Evolutionary conservation across 805 yeast species (phyloP), one percentile per base, ranked within the genome.

Genomic region (Maudiozyma serrabonitensis): DNA sequence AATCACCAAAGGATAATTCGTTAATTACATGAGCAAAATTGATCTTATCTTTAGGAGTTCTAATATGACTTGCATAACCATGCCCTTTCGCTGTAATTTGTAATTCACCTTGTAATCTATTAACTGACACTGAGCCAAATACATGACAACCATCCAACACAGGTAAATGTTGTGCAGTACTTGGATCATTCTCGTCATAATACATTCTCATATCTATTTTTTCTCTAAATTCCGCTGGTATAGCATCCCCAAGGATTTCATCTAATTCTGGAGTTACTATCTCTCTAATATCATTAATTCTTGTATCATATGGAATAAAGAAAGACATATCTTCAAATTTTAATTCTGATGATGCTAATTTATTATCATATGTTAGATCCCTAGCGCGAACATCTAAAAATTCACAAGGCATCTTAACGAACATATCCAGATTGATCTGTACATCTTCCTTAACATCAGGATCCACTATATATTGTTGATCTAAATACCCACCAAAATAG

Each of bases 1-100:
- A 89, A 37, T 80, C 87, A 13, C 99, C 99, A 68, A 82, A 91
- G 11, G 97, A 88, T 54, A 89, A 79, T 65, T 91, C 98, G 52
- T 79, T 78, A 52, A 93, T 82, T 5, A 80, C 79, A 67, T 93
- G 99, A 0, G 95, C 77, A 62, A 91, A 84, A 61, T 91, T 86
- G 51, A 87, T 68, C 21, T 74, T 68, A 39, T 79, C 79, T 11
- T 75, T 72, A 41, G 68, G 66, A 43, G 77, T 69, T 50, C 78
- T 66, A 19, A 55, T 55, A 18, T 45, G 44, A 52, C 75, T 81
- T 38, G 67, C 56, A 53, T 81, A 82, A 1, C 87, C 90, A 54
- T 70, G 69, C 0, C 95, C 95, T 57, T 78, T 81, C 2, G 86
- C 88, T 1, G 90, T 84, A 44, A 93, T 83, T 58, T 84, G 90